A percentile compares a stretch with the other conserved stretches of the same genome.
Conservation (phyloP, 805 yeast species). For the Starmera quercuum region DNA sequence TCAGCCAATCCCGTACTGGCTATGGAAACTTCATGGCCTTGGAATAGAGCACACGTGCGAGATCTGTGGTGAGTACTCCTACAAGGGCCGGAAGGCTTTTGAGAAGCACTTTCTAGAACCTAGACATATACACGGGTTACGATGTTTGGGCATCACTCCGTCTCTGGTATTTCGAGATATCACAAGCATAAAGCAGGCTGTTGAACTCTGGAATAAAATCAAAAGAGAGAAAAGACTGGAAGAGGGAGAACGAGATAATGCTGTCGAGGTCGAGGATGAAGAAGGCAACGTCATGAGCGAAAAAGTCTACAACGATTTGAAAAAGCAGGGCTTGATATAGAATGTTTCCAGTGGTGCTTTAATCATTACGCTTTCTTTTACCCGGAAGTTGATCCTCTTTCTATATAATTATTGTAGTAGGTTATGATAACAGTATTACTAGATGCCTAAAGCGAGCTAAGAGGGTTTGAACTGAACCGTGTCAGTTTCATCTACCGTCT, state of each 20-base stretch:
- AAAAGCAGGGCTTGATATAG: constrained; percentile 76
- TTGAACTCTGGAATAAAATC: constrained; percentile 43
- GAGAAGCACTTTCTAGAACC: constrained; percentile 68
- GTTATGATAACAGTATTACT: too few species aligned
- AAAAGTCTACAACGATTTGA: constrained; percentile 74
- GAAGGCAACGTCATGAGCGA: constrained; percentile 91
- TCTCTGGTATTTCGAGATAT: constrained; percentile 56
- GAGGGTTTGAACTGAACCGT: too few species aligned
- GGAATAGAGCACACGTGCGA: constrained; percentile 71
- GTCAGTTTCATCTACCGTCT: too few species aligned
- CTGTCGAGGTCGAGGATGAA: constrained; percentile 81
- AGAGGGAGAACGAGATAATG: constrained; percentile 35
- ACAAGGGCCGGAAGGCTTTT: constrained; percentile 66
- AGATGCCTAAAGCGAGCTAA: too few species aligned
- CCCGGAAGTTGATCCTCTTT: too few species aligned
- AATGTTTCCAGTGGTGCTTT: too few species aligned
- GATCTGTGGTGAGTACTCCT: constrained; percentile 70
- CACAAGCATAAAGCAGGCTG: constrained; percentile 60
- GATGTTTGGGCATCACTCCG: constrained; percentile 62
- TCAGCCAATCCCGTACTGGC: constrained; percentile 87
- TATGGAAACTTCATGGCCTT: constrained; percentile 83
- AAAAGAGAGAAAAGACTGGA: constrained; percentile 13
- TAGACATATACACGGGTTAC: constrained; percentile 67
- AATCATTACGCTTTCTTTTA: too few species aligned
- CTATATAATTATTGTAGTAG: too few species aligned